Conservation (phyloP, 306 rosid species). For the Morella rubra region DNA sequence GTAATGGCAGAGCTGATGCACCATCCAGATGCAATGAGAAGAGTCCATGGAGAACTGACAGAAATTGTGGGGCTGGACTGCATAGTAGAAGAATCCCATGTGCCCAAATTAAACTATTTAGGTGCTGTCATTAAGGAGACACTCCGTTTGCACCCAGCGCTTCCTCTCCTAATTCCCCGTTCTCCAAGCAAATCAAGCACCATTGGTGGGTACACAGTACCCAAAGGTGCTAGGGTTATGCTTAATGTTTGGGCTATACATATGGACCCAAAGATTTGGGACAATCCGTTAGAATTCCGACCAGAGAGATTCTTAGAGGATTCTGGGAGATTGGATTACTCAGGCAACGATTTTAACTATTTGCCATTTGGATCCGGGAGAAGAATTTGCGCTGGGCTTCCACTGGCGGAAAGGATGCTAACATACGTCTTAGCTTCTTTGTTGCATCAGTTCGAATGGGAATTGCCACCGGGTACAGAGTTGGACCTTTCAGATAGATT, state of each 20-base stretch:
- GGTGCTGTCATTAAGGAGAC: conserved; percentile 34
- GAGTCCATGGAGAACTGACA: conserved; percentile 23
- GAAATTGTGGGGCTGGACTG: conserved; percentile 29
- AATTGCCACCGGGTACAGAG: conserved; percentile 9
- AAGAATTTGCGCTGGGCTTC: conserved; percentile 32
- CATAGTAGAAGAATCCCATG: conserved; percentile 30
- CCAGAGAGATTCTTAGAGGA: conserved; percentile 21
- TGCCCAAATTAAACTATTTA: conserved; percentile 26
- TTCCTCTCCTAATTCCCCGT: conserved; percentile 21
- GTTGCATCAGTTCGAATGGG: conserved; percentile 37
- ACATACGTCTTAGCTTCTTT: conserved; percentile 15
- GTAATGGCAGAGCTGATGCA: conserved; percentile 31
- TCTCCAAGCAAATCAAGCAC: conserved; percentile 11
- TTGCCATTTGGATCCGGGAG: conserved; percentile 43
- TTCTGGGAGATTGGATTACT: background rate
- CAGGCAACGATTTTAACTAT: conserved; percentile 21
- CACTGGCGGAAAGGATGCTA: conserved; percentile 29
- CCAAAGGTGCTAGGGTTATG: conserved; percentile 21
- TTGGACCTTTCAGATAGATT: conserved; percentile 13
- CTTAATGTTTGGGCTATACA: conserved; percentile 33
- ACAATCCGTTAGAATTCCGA: conserved; percentile 18
- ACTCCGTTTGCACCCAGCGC: conserved; percentile 29
- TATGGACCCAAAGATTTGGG: conserved; percentile 33
- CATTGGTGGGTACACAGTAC: conserved; percentile 28
- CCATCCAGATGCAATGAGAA: conserved; percentile 19